A percentile compares a stretch with the other conserved stretches of the same genome.
phyloP scores from a whole-genome alignment of 805 yeast genomes.

The Candida taoyuanica region DNA sequence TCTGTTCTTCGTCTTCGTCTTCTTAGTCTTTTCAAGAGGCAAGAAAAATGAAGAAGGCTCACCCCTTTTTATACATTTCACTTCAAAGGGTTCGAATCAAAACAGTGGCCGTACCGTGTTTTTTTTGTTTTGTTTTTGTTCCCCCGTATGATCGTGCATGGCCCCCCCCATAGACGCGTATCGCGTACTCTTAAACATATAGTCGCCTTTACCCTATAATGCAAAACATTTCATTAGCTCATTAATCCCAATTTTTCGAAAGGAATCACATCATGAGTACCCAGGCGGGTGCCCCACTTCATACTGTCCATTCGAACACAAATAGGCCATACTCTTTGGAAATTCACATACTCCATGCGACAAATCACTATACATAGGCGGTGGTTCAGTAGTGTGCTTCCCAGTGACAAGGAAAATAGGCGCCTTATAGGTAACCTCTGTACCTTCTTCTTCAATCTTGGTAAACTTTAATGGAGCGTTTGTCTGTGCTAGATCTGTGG shows the following conservation, averaged over 20 bases:
- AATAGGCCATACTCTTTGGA: slow-evolving; percentile 17
- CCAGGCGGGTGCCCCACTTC: slow-evolving; percentile 18
- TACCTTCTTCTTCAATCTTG: slow-evolving; percentile 2
- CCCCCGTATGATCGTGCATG: too few species aligned
- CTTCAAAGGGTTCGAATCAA: slow-evolving; percentile 7
- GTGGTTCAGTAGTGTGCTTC: slow-evolving; percentile 1
- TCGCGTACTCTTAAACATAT: too few species aligned
- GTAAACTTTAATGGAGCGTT: too few species aligned
- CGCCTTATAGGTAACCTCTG: slow-evolving; percentile 14
- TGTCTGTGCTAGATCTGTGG: too few species aligned
- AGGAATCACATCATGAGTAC: slow-evolving; percentile 4
- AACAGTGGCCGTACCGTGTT: slow-evolving; percentile 17
- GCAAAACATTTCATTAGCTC: too few species aligned
- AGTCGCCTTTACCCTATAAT: too few species aligned
- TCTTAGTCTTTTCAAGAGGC: too few species aligned
- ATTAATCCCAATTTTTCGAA: not conserved
- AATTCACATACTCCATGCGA: not conserved
- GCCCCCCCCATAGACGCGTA: too few species aligned
- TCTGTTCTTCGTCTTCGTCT: too few species aligned
- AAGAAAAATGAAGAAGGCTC: not conserved
- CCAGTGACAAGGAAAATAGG: slow-evolving; percentile 15
- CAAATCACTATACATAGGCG: slow-evolving; percentile 14
- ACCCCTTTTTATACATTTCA: not conserved
- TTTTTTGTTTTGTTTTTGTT: too few species aligned
- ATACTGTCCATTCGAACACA: slow-evolving; percentile 19